Evolutionary conservation across 2,329 filamentous ascomycete genomes (phyloP), one percentile per base, ranked within the genome.

Genomic region (Lecanoromycetidae sp.): DNA sequence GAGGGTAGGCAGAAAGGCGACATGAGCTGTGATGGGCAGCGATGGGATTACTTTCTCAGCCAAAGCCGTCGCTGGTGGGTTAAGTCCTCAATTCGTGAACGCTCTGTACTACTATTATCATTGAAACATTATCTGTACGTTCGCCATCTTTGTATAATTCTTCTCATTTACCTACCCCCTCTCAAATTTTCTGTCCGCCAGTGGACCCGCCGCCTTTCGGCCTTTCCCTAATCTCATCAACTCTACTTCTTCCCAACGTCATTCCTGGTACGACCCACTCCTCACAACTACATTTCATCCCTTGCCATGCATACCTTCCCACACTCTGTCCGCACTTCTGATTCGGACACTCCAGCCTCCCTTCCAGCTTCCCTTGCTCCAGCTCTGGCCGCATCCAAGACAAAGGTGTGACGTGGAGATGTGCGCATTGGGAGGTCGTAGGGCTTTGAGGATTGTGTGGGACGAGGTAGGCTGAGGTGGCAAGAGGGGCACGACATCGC

Each of bases 301-400:
- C 91, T 62, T 93, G 87, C 91, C 91, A 98, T 44, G 90, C 84
- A 61, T 95, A 98, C 57, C 91, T 84, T 32, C 91, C 91, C 39
- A 96, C 78, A 44, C 86, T 87, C 33, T 84, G 79, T 38, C 76
- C 78, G 63, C 91, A 98, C 58, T 82, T 83, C 7, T 62, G 50
- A 56, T 81, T 84, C 8, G 91, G 90, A 59, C 91, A 98, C 49
- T 80, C 76, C 26, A 98, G 71, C 8, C 90, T 79, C 20, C 91
- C 91, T 51, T 88, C 85, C 20, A 96, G 72, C 52, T 81, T 77
- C 23, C 85, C 87, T 58, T 84, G 76, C 57, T 88, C 84, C n/a
- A 98, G 77, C 57, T 82, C 80, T 1, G 80, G 70, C 5, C 84
- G 79, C 91, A 98, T 98, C 91, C 91, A 98, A 12, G 85, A 85